These are phyloP conservation scores for Sugiyamaella mastotermitis DNA, from an alignment of 805 yeast species.

Conservation along the genomic window DNA sequence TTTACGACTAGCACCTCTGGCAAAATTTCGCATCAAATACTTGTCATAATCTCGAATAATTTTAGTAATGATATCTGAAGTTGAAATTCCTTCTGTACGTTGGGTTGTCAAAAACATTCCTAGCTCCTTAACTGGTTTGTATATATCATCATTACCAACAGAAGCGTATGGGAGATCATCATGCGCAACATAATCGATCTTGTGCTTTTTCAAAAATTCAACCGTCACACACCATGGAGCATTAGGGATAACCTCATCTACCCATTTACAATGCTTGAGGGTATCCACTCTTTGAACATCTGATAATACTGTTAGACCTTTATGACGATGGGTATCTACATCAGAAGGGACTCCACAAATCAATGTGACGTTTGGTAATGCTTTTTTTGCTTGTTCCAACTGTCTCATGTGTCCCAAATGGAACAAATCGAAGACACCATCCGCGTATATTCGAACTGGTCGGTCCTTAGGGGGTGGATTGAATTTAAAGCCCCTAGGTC, in stretches of 20 bases:
- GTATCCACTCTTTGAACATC: constrained; percentile 88
- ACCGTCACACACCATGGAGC: constrained; percentile 96
- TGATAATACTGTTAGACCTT: constrained; percentile 86
- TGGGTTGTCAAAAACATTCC: constrained; percentile 94
- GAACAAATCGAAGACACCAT: constrained; percentile 94
- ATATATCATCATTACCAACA: constrained; percentile 84
- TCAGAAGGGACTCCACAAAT: constrained; percentile 93
- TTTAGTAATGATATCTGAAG: constrained; percentile 92
- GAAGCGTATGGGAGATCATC: constrained; percentile 94
- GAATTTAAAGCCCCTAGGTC: constrained; percentile 74
- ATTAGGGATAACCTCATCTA: constrained; percentile 88
- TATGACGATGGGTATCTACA: constrained; percentile 80
- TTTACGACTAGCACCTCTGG: constrained; percentile 94
- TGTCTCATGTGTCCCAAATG: constrained; percentile 98
- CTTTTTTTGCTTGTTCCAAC: constrained; percentile 91
- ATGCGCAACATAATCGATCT: constrained; percentile 94
- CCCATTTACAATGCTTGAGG: constrained; percentile 93
- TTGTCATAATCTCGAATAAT: constrained; percentile 95
- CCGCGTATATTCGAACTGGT: constrained; percentile 92
- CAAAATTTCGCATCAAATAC: constrained; percentile 93
- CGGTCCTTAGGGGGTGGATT: constrained; percentile 80
- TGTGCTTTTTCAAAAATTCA: constrained; percentile 69
- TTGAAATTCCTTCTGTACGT: constrained; percentile 93
- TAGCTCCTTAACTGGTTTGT: constrained; percentile 80
- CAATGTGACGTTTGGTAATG: constrained; percentile 75